A percentile compares a stretch with the other conserved stretches of the same genome.
Conservation (phyloP, 1,284 basidiomycete species). For the Irpex sp. region DNA sequence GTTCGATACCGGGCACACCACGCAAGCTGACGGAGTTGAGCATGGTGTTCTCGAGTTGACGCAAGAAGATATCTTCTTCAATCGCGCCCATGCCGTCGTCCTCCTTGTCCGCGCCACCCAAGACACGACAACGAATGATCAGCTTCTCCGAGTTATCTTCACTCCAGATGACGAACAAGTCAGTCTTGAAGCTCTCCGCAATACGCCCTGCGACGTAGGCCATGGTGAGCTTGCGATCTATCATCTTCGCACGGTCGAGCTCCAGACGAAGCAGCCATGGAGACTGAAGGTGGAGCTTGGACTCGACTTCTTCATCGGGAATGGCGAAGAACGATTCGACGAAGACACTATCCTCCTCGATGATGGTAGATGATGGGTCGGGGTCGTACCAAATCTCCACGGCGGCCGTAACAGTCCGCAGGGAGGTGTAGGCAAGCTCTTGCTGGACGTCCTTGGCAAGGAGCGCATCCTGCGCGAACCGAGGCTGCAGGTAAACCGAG, state of each 20-base stretch:
- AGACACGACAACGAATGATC: conserved; percentile 93
- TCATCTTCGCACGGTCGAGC: conserved; percentile 96
- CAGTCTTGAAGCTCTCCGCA: conserved; percentile 92
- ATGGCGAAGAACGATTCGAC: conserved; percentile 99
- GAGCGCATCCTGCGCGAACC: conserved; percentile 59
- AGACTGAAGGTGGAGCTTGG: conserved; percentile 88
- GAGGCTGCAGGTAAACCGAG: conserved; percentile 82
- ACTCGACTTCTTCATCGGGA: conserved; percentile 94
- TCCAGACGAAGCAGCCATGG: conserved; percentile 98
- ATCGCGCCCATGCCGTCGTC: conserved; percentile 74
- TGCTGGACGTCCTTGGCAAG: conserved; percentile 88
- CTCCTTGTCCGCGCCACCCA: conserved; percentile 88
- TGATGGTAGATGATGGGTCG: conserved; percentile 87
- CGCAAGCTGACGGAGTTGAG: conserved; percentile 94
- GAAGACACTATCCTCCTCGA: conserved; percentile 95
- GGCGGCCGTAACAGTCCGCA: conserved; percentile 92
- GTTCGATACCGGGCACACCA: conserved; percentile 88
- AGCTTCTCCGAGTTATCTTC: conserved; percentile 99
- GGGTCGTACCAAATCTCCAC: conserved; percentile 99
- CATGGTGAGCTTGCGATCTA: conserved; percentile 96
- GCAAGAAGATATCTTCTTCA: conserved; percentile 96
- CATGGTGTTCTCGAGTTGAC: conserved; percentile 95
- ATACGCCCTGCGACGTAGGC: conserved; percentile 93
- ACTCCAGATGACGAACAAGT: conserved; percentile 97
- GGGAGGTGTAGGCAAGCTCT: conserved; percentile 90